Evolutionary conservation across 2,329 filamentous ascomycete species (phyloP), one percentile per base, ranked within the genome.

Genomic region (Mycocentrospora acerina): DNA sequence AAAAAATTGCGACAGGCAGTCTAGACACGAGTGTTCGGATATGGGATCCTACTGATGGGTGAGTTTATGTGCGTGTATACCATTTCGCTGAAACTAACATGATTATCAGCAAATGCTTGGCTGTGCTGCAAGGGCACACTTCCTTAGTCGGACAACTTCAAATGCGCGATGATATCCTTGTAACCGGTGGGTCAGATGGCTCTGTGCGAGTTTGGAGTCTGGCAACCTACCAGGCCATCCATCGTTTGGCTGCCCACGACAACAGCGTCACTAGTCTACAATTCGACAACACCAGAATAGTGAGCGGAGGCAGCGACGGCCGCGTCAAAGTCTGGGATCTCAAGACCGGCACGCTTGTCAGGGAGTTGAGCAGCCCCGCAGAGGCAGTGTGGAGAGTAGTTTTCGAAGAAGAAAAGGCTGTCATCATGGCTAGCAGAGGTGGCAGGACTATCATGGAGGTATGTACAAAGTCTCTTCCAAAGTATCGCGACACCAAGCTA

Each of bases 321-420:
- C 80, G 93, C 36, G 93, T 98, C 51, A 98, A 97, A 70, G 90
- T 98, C 37, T 98, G 93, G 93, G 91, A 95, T 70, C 75, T 97
- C 42, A 90, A 93, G 68, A 93, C 88, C 2, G 93, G 93, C 3
- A 85, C 88, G 41, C 77, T 95, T 18, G 88, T 98, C 15, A 83
- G 93, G 44, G 93, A 98, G 69, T 79, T 98, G 28, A 91, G 91
- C 31, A 83, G 86, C 14, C 90, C 91, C 36, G 89, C 91, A 1
- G 91, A 98, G 62, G 90, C 91, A 12, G 93, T 98, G 0, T 98
- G 93, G 93, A 81, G 93, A 43, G 91, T 98, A 24, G 93, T 94
- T 0, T 98, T 98, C 65, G 93, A 98, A 63, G 91, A 95, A 51
- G 93, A 98, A 69, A 97, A 96, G 68, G 95, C 91, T 42, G 91